A percentile compares a stretch with the other conserved stretches of the same genome.
phyloP scores from a whole-genome alignment of 208 protist species.

The Herpetomonas muscarum region DNA sequence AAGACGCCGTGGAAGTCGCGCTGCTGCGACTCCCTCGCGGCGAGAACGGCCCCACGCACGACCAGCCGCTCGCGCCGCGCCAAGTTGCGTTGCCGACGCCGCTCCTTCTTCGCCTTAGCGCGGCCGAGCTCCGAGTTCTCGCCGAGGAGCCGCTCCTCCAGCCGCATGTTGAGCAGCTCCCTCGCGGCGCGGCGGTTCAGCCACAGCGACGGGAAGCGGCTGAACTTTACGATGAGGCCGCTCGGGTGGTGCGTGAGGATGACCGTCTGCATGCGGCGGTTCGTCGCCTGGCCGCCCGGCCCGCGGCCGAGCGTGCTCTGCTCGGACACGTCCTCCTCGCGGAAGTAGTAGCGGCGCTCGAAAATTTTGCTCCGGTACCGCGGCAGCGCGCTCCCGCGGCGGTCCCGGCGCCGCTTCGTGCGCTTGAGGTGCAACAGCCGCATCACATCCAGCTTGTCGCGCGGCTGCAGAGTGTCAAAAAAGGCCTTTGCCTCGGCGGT shows the following conservation, averaged over 20 bases:
- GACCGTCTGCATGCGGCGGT: conserved; percentile 81
- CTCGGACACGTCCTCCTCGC: conserved; percentile 72
- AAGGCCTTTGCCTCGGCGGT: conserved; percentile 22
- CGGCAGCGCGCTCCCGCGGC: conserved; percentile 22
- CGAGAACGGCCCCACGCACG: conserved; percentile 33
- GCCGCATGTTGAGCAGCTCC: conserved; percentile 63
- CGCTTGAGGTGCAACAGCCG: conserved; percentile 34
- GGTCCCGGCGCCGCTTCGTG: conserved; percentile 18
- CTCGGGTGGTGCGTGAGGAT: conserved; percentile 67
- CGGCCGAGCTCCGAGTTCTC: conserved; percentile 46
- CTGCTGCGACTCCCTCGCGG: conserved; percentile 21
- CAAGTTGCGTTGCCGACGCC: conserved; percentile 28
- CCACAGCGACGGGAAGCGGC: conserved; percentile 82
- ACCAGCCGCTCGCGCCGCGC: conserved; percentile 21
- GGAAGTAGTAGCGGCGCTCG: conserved; percentile 69
- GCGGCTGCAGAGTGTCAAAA: conserved; percentile 49
- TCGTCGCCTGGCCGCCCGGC: conserved; percentile 85
- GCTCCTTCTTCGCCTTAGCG: conserved; percentile 14
- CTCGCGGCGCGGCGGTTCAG: conserved; percentile 76
- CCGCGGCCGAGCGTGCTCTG: conserved; percentile 74
- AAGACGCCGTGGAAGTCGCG: conserved; percentile 47
- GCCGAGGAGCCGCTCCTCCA: conserved; percentile 70
- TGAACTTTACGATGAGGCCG: conserved; percentile 73
- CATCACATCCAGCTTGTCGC: conserved; percentile 66
- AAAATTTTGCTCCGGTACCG: conserved; percentile 60